Base-by-base conservation (phyloP, 169 alveolate species). In the Plasmodium reichenowi region DNA sequence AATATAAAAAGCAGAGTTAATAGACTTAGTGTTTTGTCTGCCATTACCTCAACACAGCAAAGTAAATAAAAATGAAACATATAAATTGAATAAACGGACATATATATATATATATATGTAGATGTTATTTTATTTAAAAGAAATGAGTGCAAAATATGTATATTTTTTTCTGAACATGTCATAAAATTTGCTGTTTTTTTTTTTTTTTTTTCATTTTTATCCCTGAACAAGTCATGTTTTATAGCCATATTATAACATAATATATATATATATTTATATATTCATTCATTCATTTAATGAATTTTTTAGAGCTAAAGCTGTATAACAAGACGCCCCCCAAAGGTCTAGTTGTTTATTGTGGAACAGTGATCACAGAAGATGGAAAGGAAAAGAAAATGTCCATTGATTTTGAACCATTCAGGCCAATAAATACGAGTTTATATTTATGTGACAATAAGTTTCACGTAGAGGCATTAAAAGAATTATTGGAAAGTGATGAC, bases 391-490 rank as follows among this genome's bases (percentile, higher is more conserved):
- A 97, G 94, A 97, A 98, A 88, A 97, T 97, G 85, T 96, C 98
- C 68, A 97, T 98, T 54, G 99, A 98, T 74, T 97, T 98, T 80
- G 99, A 98, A 92, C 99, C 99, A 3, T 98, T 98, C 97, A 97
- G 98, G 88, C 99, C 99, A 24, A 97, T 99, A 52, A 98, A 97
- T 91, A 97, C 99, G 10, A 97, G 99, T 74, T 94, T 98, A 38
- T 98, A 98, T 92, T 90, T 97, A 62, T 99, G 99, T 92, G 99
- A 98, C 93, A 98, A 97, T 89, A 97, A 96, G 71, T 98, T 98
- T 95, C 99, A 98, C 91, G 98, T 98, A 12, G 99, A 98, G 74
- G 95, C 94, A 0, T 88, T 96, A 32, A 86, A 95, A 85, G 97
- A 96, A 85, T 93, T 96, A 76, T 88, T 96, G 26, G 99, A 97